Conservation (phyloP, 257 asterid genomes). For the Plantago major region DNA sequence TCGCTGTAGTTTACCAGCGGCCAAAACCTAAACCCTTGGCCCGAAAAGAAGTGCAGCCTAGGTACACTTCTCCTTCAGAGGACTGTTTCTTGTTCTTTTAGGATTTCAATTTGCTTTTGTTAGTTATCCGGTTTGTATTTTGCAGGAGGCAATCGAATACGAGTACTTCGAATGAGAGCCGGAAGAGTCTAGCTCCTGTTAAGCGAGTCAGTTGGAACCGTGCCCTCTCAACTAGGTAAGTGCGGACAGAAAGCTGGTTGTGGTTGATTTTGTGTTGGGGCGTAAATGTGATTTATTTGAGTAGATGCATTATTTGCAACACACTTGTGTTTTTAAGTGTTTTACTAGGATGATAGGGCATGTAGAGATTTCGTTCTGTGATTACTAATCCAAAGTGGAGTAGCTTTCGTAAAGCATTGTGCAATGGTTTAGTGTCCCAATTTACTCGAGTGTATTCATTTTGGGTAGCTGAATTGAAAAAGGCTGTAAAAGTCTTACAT, state of each 20-base stretch:
- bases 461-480: neutral
- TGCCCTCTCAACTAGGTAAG: slow-evolving; percentile 80
- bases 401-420: neutral
- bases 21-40: slow-evolving; percentile 25
- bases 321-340: too few species aligned
- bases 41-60: slow-evolving; percentile 21
- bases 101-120: neutral
- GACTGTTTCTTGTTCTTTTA: neutral
- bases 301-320: too few species aligned
- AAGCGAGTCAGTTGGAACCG: slow-evolving; percentile 80
- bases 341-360: too few species aligned
- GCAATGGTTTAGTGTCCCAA: too few species aligned
- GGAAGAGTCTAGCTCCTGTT: slow-evolving; percentile 45
- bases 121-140: neutral
- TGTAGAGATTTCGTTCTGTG: neutral
- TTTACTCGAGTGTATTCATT: too few species aligned
- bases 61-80: slow-evolving; percentile 27
- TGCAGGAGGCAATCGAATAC: slow-evolving; percentile 58
- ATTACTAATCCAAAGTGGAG: neutral
- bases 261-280: neutral
- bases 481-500: too few species aligned
- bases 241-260: slow-evolving; percentile 18
- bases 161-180: slow-evolving; percentile 35
- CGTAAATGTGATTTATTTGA: neutral
- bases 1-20: slow-evolving; percentile 44